Conservation (phyloP, 331 rosid species). For the Acacia concinna region DNA sequence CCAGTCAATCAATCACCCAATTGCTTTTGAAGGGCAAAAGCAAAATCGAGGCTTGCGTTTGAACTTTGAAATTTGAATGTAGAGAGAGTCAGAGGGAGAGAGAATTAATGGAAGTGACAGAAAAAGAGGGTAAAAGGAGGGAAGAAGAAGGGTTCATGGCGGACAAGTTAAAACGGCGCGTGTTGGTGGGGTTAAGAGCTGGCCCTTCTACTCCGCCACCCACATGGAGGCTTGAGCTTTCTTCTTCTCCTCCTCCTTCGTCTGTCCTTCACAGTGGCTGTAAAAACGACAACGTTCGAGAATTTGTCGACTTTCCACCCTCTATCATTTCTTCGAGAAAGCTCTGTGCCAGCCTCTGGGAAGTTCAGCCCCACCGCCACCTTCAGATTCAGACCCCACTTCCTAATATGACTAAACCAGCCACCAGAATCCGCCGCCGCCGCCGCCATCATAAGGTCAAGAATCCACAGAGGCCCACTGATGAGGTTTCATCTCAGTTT, state of each 20-base stretch:
- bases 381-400: constrained; percentile 31
- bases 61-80: constrained; percentile 24
- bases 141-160: constrained; percentile 42
- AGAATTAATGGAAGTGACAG: background rate
- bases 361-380: constrained; percentile 55
- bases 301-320: constrained; percentile 46
- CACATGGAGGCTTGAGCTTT: constrained; percentile 67
- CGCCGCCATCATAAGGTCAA: constrained; percentile 37
- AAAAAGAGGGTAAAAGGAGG: constrained; percentile 40
- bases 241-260: constrained; percentile 22
- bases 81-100: no score
- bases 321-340: constrained; percentile 65
- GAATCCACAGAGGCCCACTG: constrained; percentile 34
- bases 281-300: constrained; percentile 27
- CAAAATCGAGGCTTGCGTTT: constrained; percentile 20
- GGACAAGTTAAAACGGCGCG: constrained; percentile 51
- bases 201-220: constrained; percentile 71
- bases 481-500: constrained; percentile 40
- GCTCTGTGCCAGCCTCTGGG: constrained; percentile 77
- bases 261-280: background rate
- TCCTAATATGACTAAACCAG: constrained; percentile 40
- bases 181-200: constrained; percentile 55
- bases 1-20: constrained; percentile 1
- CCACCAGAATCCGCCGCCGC: constrained; percentile 42
- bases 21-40: background rate